Conservation (phyloP, 2,329 filamentous ascomycete genomes). For the Mycosphaerella arachidis region DNA sequence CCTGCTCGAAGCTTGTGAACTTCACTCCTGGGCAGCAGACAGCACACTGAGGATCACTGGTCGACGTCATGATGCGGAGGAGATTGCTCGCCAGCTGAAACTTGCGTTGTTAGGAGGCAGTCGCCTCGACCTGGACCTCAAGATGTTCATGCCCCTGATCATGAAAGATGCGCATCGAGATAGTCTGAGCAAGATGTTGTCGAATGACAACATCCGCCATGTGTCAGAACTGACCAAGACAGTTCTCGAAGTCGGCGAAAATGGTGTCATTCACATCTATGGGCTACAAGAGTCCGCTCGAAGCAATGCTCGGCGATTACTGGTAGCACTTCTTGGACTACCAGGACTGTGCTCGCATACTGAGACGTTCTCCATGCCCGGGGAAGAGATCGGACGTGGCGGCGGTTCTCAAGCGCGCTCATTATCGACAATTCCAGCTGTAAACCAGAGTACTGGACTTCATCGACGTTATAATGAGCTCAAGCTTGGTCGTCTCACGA, state of each 20-base stretch:
- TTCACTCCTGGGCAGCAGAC: conserved; percentile 21
- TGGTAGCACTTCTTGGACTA: conserved; percentile 17
- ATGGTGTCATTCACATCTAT: conserved; percentile 5
- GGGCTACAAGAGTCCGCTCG: neutral
- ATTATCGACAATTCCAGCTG: neutral
- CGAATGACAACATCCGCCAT: conserved; percentile 12
- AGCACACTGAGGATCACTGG: conserved; percentile 30
- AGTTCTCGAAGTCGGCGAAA: conserved; percentile 7
- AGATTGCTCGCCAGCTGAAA: conserved; percentile 24
- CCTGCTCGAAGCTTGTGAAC: conserved; percentile 18
- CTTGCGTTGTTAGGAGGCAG: conserved; percentile 14
- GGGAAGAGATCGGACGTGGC: neutral
- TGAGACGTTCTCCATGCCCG: neutral
- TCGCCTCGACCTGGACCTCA: conserved; percentile 16
- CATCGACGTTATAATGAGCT: conserved; percentile 3
- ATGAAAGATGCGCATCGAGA: conserved; percentile 16
- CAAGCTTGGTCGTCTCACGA: neutral
- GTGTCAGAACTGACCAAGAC: conserved; percentile 19
- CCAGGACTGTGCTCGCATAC: conserved; percentile 6
- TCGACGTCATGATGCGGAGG: conserved; percentile 27
- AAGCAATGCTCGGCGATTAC: conserved; percentile 21
- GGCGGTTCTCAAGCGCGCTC: neutral
- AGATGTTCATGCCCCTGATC: conserved; percentile 4
- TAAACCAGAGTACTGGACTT: neutral
- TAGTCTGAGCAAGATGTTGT: conserved; percentile 4